Evolutionary conservation across 495 filamentous ascomycete genomes (phyloP).

Genomic region (Aspergillus egyptiacus): DNA sequence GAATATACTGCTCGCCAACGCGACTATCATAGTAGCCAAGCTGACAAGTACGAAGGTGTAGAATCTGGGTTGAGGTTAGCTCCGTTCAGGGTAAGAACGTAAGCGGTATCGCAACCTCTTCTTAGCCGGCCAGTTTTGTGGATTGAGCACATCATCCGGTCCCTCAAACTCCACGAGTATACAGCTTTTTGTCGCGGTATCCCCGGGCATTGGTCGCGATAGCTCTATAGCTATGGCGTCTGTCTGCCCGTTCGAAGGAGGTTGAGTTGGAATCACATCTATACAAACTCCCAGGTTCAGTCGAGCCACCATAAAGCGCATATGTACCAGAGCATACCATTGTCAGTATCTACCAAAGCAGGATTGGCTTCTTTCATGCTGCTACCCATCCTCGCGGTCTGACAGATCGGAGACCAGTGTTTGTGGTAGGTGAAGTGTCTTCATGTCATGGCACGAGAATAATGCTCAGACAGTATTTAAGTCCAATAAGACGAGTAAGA

Average conservation of each 20-base stretch:
- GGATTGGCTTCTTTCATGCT: neutral
- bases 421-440: neutral
- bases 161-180: constrained; percentile 6
- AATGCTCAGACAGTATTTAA: neutral
- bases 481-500: neutral
- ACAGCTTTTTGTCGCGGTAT: neutral
- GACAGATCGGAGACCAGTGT: neutral
- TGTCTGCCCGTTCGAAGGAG: neutral
- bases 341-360: neutral
- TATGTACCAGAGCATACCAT: neutral
- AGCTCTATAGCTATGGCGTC: neutral
- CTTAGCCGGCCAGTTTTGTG: constrained; percentile 12
- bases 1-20: constrained; percentile 21
- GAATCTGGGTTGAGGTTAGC: constrained; percentile 12
- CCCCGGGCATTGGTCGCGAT: neutral
- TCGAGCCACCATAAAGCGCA: no score
- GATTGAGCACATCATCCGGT: constrained; percentile 5
- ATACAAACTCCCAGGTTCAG: neutral
- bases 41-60: constrained; percentile 19
- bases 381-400: neutral
- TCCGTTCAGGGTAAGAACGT: neutral
- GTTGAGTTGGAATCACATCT: neutral
- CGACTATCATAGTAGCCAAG: constrained; percentile 19
- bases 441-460: neutral
- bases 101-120: constrained; percentile 1